Evolutionary conservation across 2,329 filamentous ascomycete genomes (phyloP).

Genomic region (Sclerotinia nivalis): DNA sequence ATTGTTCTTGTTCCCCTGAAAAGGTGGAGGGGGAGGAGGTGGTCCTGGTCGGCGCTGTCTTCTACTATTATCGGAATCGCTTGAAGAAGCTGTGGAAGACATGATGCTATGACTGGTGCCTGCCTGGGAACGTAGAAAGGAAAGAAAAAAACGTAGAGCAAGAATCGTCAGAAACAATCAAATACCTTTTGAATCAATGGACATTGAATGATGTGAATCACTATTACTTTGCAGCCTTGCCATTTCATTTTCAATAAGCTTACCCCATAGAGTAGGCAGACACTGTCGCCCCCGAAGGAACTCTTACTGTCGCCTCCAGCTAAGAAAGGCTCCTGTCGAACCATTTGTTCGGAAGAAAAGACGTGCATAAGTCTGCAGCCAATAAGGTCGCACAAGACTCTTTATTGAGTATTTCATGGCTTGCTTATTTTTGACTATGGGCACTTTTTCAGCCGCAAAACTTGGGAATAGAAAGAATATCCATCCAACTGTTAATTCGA

Average conservation of each 20-base stretch:
- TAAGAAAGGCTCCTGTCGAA: constrained; percentile 1
- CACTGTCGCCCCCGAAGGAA: not conserved
- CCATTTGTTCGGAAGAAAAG: constrained; percentile 21
- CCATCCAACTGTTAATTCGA: not conserved
- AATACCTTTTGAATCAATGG: not conserved
- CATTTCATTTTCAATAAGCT: not conserved
- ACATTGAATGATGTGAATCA: not conserved
- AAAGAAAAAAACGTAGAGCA: not conserved
- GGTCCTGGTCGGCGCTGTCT: constrained; percentile 10
- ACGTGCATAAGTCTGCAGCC: constrained; percentile 15
- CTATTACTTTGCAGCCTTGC: constrained; percentile 3
- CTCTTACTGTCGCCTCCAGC: constrained; percentile 9
- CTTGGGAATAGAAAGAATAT: not conserved
- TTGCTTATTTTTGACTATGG: not conserved
- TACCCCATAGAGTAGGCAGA: constrained; percentile 9
- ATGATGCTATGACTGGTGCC: constrained; percentile 15
- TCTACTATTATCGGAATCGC: constrained; percentile 31
- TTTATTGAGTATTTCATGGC: not conserved
- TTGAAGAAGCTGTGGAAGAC: constrained; percentile 29
- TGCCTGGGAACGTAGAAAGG: not conserved
- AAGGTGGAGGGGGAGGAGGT: constrained; percentile 24
- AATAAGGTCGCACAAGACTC: constrained; percentile 11
- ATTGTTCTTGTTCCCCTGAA: constrained; percentile 12
- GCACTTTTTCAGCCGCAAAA: constrained; percentile 11
- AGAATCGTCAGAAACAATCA: not conserved